Evolutionary conservation across 2,329 filamentous ascomycete species (phyloP).

Genomic region (Epichloe typhina): DNA sequence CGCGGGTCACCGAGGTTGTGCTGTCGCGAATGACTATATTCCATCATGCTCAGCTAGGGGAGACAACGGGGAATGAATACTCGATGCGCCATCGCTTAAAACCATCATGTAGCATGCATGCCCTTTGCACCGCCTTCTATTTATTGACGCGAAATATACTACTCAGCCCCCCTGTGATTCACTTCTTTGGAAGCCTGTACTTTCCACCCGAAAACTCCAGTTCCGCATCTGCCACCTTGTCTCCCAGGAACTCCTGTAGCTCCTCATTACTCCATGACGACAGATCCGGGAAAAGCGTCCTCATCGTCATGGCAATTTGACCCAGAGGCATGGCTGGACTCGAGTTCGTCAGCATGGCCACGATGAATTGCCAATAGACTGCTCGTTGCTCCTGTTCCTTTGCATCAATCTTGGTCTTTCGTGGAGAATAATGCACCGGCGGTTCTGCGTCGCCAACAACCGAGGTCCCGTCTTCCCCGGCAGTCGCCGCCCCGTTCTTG

Average conservation of each 20-base stretch:
- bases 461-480: constrained; percentile 19
- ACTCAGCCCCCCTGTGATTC: constrained; percentile 10
- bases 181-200: constrained; percentile 53
- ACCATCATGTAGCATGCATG: too few relatives aligned
- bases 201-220: constrained; percentile 58
- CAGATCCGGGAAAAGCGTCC: constrained; percentile 76
- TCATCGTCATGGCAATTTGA: constrained; percentile 88
- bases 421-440: constrained; percentile 26
- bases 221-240: constrained; percentile 61
- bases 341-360: constrained; percentile 90
- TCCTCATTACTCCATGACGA: constrained; percentile 88
- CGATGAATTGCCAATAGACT: constrained; percentile 84
- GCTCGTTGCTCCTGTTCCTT: constrained; percentile 47
- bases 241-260: constrained; percentile 62
- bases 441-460: constrained; percentile 12
- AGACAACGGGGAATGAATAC: too few relatives aligned
- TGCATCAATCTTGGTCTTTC: constrained; percentile 44
- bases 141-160: not conserved
- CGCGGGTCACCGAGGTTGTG: too few relatives aligned
- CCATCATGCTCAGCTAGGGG: too few relatives aligned
- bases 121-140: too few relatives aligned
- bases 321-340: constrained; percentile 64
- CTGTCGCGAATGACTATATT: too few relatives aligned
- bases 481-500: constrained; percentile 13
- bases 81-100: too few relatives aligned